Evolutionary conservation across 768 basidiomycete species (phyloP).

Genomic region (Lactarius indigo): DNA sequence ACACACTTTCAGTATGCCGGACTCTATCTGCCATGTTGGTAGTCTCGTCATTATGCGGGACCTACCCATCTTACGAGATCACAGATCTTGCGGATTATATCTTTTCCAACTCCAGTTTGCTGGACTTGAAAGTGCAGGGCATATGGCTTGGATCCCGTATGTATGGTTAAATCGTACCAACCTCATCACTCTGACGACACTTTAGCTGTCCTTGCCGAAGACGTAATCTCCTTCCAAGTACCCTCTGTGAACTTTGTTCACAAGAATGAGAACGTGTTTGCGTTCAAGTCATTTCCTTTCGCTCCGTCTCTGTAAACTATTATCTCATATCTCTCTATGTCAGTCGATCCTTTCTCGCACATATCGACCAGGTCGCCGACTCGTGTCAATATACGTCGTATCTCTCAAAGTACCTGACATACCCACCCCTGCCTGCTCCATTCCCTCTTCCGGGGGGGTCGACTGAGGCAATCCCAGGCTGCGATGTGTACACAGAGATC

Average conservation of each 20-base stretch:
- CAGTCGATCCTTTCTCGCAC: constrained; percentile 23
- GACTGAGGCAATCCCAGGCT: constrained; percentile 9
- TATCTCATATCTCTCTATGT: background rate
- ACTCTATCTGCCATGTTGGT: constrained; percentile 22
- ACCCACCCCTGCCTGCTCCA: constrained; percentile 23
- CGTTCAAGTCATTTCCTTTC: constrained; percentile 15
- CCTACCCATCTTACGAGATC: background rate
- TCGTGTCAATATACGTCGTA: constrained; percentile 20
- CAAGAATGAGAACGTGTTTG: constrained; percentile 15
- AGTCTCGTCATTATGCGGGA: background rate
- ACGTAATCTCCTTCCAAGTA: background rate
- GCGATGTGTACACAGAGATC: constrained; percentile 15
- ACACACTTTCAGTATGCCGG: constrained; percentile 19
- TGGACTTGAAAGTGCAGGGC: constrained; percentile 18
- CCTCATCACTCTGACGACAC: background rate
- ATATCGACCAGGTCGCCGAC: constrained; percentile 15
- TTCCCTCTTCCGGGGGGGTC: constrained; percentile 21
- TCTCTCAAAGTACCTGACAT: constrained; percentile 15
- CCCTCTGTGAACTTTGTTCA: constrained; percentile 17
- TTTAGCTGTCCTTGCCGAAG: background rate
- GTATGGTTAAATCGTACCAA: background rate
- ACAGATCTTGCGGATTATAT: constrained; percentile 25
- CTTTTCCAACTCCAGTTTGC: constrained; percentile 6
- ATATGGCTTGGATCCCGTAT: constrained; percentile 24
- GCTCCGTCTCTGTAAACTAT: background rate